Percentiles rank a stretch among this genome's conserved stretches.
Evolutionary conservation across 2,329 filamentous ascomycete species (phyloP).

Genomic region (Botrytis paeoniae): DNA sequence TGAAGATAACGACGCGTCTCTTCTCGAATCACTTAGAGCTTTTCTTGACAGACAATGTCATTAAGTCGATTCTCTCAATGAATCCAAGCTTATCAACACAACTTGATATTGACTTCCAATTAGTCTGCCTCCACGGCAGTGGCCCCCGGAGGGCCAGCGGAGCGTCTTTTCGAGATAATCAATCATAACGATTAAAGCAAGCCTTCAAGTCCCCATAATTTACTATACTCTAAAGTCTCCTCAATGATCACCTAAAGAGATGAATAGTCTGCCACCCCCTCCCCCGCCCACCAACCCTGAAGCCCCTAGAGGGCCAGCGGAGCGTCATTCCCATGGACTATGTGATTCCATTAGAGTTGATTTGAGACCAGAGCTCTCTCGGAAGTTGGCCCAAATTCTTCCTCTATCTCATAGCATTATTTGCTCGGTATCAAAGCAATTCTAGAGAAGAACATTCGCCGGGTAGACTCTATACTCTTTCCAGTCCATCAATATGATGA

Average conservation of each 20-base stretch:
- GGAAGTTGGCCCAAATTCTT: neutral
- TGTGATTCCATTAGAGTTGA: neutral
- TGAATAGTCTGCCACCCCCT: neutral
- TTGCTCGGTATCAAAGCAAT: too few relatives aligned
- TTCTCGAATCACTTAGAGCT: neutral
- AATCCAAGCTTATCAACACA: neutral
- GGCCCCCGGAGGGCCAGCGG: neutral
- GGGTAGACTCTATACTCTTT: neutral
- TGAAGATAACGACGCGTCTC: neutral
- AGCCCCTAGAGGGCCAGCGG: neutral
- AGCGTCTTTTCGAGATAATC: neutral
- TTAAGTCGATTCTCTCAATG: neutral
- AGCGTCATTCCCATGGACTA: neutral
- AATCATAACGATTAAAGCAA: neutral
- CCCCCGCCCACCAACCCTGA: neutral
- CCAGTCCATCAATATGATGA: neutral
- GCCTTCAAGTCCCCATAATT: neutral
- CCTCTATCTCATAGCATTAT: neutral
- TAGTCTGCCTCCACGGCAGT: conserved; percentile 1
- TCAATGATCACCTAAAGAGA: neutral
- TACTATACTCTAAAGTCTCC: neutral
- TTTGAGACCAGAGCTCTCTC: neutral
- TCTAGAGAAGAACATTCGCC: neutral
- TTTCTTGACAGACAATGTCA: neutral
- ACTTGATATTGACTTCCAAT: neutral